Evolutionary conservation across 495 filamentous ascomycete genomes (phyloP).

Genomic region (Parathielavia appendiculata): DNA sequence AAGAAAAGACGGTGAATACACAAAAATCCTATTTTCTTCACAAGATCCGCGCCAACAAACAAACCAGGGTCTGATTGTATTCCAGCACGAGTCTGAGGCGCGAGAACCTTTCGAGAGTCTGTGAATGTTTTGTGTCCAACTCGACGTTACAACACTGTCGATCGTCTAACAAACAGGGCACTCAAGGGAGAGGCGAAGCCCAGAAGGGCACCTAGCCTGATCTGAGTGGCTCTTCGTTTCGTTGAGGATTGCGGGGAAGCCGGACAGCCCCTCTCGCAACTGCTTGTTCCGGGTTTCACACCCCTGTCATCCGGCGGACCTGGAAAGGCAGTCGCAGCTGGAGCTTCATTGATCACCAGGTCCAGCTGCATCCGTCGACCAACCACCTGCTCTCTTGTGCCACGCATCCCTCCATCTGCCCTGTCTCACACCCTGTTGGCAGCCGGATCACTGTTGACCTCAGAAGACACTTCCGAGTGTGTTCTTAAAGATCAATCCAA

Average conservation of each 20-base stretch:
- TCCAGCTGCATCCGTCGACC: conserved; percentile 14
- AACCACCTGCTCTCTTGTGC: conserved; percentile 13
- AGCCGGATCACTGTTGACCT: neutral
- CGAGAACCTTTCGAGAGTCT: no score
- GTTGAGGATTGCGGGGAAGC: conserved; percentile 8
- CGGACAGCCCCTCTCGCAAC: neutral
- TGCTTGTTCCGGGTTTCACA: neutral
- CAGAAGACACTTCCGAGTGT: neutral
- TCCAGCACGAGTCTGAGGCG: no score
- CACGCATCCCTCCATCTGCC: conserved; percentile 3
- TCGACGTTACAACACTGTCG: no score
- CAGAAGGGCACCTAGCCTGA: no score
- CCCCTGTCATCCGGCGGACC: conserved; percentile 10
- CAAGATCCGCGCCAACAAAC: no score
- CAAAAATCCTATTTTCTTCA: no score
- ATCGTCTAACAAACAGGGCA: no score
- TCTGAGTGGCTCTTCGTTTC: neutral
- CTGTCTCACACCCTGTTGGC: conserved; percentile 5
- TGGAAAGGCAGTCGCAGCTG: neutral
- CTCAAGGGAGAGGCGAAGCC: no score
- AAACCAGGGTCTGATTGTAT: no score
- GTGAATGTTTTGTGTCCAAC: no score
- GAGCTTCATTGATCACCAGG: conserved; percentile 5
- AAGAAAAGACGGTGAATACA: no score
- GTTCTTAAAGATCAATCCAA: no score